Evolutionary conservation across 2,329 filamentous ascomycete species (phyloP).

Genomic region (Alternaria novae-zelandiae): DNA sequence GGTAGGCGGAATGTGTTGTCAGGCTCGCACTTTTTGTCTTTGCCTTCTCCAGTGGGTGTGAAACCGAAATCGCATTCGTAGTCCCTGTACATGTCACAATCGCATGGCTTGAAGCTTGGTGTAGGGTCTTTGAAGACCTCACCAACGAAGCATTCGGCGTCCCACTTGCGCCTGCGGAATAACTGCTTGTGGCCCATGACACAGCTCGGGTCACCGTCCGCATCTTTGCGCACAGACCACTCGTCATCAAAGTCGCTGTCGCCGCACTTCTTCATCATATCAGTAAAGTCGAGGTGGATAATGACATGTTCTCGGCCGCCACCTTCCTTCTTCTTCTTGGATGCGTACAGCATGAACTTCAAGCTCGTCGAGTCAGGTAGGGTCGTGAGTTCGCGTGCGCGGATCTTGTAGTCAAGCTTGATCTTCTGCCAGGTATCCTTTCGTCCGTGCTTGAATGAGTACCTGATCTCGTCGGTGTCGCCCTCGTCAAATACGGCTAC

Average conservation of each 20-base stretch:
- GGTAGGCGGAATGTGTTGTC: constrained; percentile 69
- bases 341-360: constrained; percentile 82
- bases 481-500: constrained; percentile 77
- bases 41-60: constrained; percentile 52
- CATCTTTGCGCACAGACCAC: constrained; percentile 84
- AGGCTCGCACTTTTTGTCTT: constrained; percentile 71
- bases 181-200: constrained; percentile 96
- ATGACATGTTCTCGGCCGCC: constrained; percentile 66
- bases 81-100: constrained; percentile 76
- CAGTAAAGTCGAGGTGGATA: constrained; percentile 82
- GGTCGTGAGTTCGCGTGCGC: constrained; percentile 78
- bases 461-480: constrained; percentile 69
- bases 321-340: constrained; percentile 46
- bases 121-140: constrained; percentile 81
- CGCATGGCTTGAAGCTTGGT: constrained; percentile 74
- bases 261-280: constrained; percentile 78
- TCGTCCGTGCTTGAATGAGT: constrained; percentile 89
- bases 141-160: constrained; percentile 87
- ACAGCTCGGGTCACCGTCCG: constrained; percentile 81
- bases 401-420: constrained; percentile 73
- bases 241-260: constrained; percentile 75
- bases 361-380: constrained; percentile 91
- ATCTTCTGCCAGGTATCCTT: constrained; percentile 71
- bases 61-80: constrained; percentile 99
- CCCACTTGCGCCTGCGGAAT: constrained; percentile 83